These are phyloP conservation scores for Cercospora sp. DNA, from an alignment of 2,329 filamentous ascomycete genomes.

Conservation along the genomic window DNA sequence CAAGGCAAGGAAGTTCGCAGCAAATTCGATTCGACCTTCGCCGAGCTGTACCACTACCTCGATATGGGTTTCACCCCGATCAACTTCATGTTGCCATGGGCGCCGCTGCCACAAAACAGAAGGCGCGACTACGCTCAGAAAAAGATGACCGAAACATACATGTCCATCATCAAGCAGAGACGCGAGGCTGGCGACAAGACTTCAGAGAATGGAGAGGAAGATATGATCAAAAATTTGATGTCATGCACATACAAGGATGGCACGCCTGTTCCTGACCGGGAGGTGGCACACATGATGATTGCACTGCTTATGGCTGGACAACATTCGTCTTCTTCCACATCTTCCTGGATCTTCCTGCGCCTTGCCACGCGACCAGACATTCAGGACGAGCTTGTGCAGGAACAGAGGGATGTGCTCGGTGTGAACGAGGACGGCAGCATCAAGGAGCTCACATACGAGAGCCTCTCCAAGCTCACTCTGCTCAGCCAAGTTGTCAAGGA, in stretches of 20 bases:
- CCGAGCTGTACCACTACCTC: conserved; percentile 80
- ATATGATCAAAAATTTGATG: too few relatives aligned
- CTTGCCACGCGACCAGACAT: conserved; percentile 76
- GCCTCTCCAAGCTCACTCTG: conserved; percentile 74
- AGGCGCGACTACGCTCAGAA: conserved; percentile 76
- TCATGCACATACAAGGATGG: conserved; percentile 80
- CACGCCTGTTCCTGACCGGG: conserved; percentile 72
- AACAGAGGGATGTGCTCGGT: conserved; percentile 75
- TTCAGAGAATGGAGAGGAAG: conserved; percentile 47
- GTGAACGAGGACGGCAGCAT: conserved; percentile 57
- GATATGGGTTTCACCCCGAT: conserved; percentile 87
- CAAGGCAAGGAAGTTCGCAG: conserved; percentile 81
- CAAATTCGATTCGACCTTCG: conserved; percentile 77
- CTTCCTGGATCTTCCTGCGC: conserved; percentile 80
- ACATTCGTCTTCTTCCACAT: conserved; percentile 82
- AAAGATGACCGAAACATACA: conserved; percentile 79
- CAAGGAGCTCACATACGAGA: conserved; percentile 73
- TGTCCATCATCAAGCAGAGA: conserved; percentile 75
- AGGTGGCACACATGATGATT: conserved; percentile 93
- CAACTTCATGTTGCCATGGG: conserved; percentile 90
- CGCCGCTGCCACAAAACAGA: conserved; percentile 83
- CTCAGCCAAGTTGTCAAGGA: conserved; percentile 87
- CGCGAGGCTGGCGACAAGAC: conserved; percentile 50
- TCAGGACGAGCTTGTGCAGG: conserved; percentile 76
- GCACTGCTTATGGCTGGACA: conserved; percentile 89